Conservation (phyloP, 768 basidiomycete genomes). For the Brasilioporus rufonigricans region DNA sequence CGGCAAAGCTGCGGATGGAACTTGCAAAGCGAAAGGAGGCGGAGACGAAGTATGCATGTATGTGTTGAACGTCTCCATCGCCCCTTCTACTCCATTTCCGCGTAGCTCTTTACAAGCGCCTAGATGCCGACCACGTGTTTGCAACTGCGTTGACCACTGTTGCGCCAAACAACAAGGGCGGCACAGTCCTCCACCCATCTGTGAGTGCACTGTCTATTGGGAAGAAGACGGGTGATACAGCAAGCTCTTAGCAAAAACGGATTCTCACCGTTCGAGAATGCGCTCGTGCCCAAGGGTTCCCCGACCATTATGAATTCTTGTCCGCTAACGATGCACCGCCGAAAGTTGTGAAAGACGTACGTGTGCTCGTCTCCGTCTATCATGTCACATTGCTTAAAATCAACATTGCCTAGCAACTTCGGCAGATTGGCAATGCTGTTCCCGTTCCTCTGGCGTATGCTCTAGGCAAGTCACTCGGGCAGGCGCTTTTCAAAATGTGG, state of each 20-base stretch:
- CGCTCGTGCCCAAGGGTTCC: conserved; percentile 78
- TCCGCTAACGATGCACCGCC: conserved; percentile 40
- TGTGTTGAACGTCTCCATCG: conserved; percentile 4
- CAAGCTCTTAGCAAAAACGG: conserved; percentile 58
- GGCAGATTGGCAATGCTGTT: conserved; percentile 81
- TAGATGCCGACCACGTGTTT: conserved; percentile 53
- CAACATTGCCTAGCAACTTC: conserved; percentile 51
- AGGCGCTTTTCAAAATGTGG: conserved; percentile 48
- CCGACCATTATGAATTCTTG: conserved; percentile 63
- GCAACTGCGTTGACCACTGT: conserved; percentile 62
- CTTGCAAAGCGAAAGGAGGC: conserved; percentile 29
- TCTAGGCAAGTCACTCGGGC: conserved; percentile 48
- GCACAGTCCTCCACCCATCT: conserved; percentile 43
- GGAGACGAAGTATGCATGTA: conserved; percentile 29
- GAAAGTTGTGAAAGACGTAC: conserved; percentile 50
- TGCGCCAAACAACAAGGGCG: conserved; percentile 49
- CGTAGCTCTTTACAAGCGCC: conserved; percentile 54
- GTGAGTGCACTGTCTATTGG: conserved; percentile 27
- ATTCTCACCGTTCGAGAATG: conserved; percentile 64
- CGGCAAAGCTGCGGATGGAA: conserved; percentile 37
- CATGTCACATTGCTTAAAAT: background rate
- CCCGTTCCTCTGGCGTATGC: conserved; percentile 68
- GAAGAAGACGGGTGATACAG: background rate
- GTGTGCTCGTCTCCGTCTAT: conserved; percentile 20
- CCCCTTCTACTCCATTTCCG: conserved; percentile 4